A percentile compares a stretch with the other conserved stretches of the same genome.
phyloP scores from a whole-genome alignment of 2,329 filamentous ascomycete species.

The Coniochaeta ligniaria region DNA sequence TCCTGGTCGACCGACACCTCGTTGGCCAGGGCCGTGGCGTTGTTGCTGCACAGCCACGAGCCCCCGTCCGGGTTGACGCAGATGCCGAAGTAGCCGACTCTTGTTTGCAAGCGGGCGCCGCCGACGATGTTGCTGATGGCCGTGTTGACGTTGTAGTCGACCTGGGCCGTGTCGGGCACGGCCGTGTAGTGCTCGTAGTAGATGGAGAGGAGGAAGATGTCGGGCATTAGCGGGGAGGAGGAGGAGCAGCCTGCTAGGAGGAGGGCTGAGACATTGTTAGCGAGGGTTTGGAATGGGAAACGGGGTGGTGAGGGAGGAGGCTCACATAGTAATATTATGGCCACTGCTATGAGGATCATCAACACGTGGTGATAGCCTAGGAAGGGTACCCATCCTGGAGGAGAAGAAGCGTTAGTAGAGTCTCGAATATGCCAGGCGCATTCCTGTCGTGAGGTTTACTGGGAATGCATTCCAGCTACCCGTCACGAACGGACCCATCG shows the following conservation, averaged over 20 bases:
- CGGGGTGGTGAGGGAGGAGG: neutral
- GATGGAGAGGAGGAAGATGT: constrained; percentile 96
- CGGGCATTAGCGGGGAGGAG: constrained; percentile 87
- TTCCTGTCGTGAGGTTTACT: neutral
- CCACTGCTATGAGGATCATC: constrained; percentile 92
- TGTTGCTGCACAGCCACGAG: constrained; percentile 92
- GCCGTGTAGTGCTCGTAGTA: constrained; percentile 89
- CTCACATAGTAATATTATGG: constrained; percentile 93
- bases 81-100: constrained; percentile 97
- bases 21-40: constrained; percentile 86
- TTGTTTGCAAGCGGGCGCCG: constrained; percentile 73
- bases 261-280: constrained; percentile 53
- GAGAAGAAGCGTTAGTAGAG: neutral
- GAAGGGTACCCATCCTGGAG: constrained; percentile 57
- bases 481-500: neutral
- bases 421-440: neutral
- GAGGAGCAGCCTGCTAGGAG: constrained; percentile 94
- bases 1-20: constrained; percentile 88
- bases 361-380: constrained; percentile 77
- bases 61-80: constrained; percentile 90
- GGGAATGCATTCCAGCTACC: neutral
- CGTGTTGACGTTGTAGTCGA: constrained; percentile 78
- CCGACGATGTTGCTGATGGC: constrained; percentile 89
- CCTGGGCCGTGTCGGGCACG: constrained; percentile 75
- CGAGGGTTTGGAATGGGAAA: neutral